Evolutionary conservation across 352 stramenopile genomes (phyloP), one percentile per base, ranked within the genome.

Genomic region (Phytophthora crassamura): DNA sequence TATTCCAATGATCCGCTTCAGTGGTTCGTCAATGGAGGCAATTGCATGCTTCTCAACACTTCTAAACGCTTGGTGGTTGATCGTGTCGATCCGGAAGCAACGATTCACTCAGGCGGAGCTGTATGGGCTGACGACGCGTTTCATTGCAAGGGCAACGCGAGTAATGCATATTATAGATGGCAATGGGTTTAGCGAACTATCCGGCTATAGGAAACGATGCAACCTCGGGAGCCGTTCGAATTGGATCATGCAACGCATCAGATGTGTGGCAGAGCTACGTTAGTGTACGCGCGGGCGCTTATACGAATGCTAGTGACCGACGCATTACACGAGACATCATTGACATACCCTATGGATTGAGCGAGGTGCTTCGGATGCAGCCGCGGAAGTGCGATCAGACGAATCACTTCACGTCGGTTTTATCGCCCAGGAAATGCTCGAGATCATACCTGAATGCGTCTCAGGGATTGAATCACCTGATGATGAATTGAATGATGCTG

Each of bases 301-400:
- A 45, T 55, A 55, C 48, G 5, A 55, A 55, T 55, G 48, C 30
- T 33, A 34, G 15, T 10, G 48, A 55, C 16, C 32, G 34, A 14
- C 8, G 34, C 16, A 2, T 55, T 18, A 55, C 43, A 16, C 5
- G 16, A 35, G 32, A 45, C n/a, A 55, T 43, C 20, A 16, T 33
- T 8, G 48, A 55, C 18, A 32, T 28, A 20, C 6, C 15, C 7
- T 45, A 55, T 11, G 48, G 45, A 4, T 28, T 52, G 15, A 25
- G 2, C 25, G 30, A 35, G 4, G 5, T 52, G 28, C 7, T 40
- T 8, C 7, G 40, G 45, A 41, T 52, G 30, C 20, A n/a, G 25
- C 7, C 30, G 12, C 7, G 45, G 7, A 3, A 16, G 12, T 18
- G 25, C 15, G 5, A 6, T 7, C 16, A 14, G 30, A 41, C 22